These are phyloP conservation scores for Nigrospora oryzae DNA, from an alignment of 2,329 filamentous ascomycete species.

Conservation along the genomic window DNA sequence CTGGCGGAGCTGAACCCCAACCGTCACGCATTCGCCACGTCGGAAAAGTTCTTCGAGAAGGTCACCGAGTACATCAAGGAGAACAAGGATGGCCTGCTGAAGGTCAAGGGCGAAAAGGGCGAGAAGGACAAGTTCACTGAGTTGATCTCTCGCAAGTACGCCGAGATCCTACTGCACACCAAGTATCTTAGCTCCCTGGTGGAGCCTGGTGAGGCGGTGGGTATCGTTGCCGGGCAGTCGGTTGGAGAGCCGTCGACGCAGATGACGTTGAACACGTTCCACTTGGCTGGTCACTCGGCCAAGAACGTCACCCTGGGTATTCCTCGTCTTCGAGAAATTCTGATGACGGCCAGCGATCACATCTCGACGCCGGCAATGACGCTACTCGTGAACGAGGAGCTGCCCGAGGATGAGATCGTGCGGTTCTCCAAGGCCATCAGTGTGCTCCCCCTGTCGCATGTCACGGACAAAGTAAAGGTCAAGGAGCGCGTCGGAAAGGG, in stretches of 20 bases:
- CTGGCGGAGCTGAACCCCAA: constrained; percentile 66
- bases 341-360: constrained; percentile 88
- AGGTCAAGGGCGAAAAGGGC: constrained; percentile 33
- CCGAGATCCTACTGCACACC: constrained; percentile 76
- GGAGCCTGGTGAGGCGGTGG: constrained; percentile 92
- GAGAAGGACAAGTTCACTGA: constrained; percentile 12
- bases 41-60: constrained; percentile 71
- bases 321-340: constrained; percentile 88
- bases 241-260: constrained; percentile 96
- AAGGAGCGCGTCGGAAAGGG: constrained; percentile 73
- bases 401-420: constrained; percentile 60
- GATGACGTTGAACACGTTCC: constrained; percentile 99
- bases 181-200: constrained; percentile 91
- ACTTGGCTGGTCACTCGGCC: constrained; percentile 94
- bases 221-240: constrained; percentile 93
- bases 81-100: constrained; percentile 58
- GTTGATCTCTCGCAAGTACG: constrained; percentile 51
- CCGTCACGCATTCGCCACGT: constrained; percentile 75
- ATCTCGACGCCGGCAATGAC: constrained; percentile 93
- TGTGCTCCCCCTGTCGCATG: constrained; percentile 71
- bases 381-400: constrained; percentile 64
- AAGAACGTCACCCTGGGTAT: constrained; percentile 99
- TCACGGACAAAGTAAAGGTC: constrained; percentile 74
- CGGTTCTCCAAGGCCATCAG: constrained; percentile 89
- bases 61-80: constrained; percentile 70